phyloP scores from a whole-genome alignment of 2,329 filamentous ascomycete species.

The Helicocarpus griseus region DNA sequence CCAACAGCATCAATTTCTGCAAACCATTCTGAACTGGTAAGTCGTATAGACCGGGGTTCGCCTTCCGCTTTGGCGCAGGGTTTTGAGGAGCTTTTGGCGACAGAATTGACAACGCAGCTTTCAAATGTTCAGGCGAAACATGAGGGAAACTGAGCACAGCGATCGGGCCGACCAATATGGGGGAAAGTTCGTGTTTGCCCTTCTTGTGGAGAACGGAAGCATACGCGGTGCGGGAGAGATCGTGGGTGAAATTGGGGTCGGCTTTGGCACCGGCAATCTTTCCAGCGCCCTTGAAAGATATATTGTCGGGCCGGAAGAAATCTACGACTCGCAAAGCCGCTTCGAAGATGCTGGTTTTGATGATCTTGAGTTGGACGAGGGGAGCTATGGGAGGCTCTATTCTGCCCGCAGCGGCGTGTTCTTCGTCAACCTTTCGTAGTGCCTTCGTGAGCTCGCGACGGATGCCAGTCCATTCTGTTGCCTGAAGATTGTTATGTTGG shows the following conservation, averaged over 20 bases:
- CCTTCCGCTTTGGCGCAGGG: constrained; percentile 65
- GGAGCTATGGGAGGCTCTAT: constrained; percentile 40
- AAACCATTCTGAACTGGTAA: constrained; percentile 67
- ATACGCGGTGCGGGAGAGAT: constrained; percentile 48
- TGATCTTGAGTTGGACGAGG: constrained; percentile 65
- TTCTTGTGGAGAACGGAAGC: constrained; percentile 41
- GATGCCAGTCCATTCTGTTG: constrained; percentile 64
- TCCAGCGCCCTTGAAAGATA: constrained; percentile 8
- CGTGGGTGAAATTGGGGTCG: constrained; percentile 43
- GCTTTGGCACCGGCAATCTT: constrained; percentile 22
- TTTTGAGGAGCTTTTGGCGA: constrained; percentile 62
- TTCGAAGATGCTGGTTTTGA: constrained; percentile 83
- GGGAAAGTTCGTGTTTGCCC: constrained; percentile 54
- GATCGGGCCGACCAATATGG: constrained; percentile 71
- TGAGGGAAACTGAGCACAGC: constrained; percentile 70
- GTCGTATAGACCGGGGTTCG: constrained; percentile 74
- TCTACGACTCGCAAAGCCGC: constrained; percentile 78
- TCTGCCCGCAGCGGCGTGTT: constrained; percentile 49
- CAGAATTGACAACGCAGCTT: constrained; percentile 69
- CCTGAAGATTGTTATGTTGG: constrained; percentile 67
- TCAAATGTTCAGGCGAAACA: constrained; percentile 75
- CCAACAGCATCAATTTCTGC: constrained; percentile 78
- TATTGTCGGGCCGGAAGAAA: constrained; percentile 55
- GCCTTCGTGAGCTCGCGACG: constrained; percentile 57
- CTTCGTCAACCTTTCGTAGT: constrained; percentile 55